Evolutionary conservation across 352 stramenopile genomes (phyloP), one percentile per base, ranked within the genome.

Genomic region (Hyaloperonospora brassicae): DNA sequence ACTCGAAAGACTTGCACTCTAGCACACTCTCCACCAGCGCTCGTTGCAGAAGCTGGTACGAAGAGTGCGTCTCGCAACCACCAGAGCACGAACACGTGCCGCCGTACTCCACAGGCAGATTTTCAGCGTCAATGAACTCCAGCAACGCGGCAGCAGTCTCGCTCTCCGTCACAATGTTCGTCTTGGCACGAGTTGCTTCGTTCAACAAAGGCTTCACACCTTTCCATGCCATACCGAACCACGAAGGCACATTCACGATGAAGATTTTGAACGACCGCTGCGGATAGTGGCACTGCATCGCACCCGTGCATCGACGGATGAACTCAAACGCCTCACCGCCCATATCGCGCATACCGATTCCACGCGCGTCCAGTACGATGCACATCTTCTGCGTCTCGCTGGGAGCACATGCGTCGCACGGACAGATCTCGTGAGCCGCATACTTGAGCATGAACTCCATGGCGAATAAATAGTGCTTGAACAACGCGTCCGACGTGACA

Each of bases 181-280:
- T 89, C 65, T 96, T 96, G n/a, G 70, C 73, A 1, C 80, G 78
- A 6, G 87, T 96, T 5, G 86, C 79, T 47, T 93, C 80, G 50
- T 94, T 89, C 51, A 96, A 34, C 0, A 96, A 60, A 12, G 84
- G 79, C 52, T 91, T 87, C 52, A 96, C 78, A n/a, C 84, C 74
- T 56, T 95, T 95, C 87, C 87, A 96, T 21, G 79, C 74, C 62
- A 96, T 87, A 23, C 78, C 87, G 54, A 96, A 96, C 84, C 86
- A 96, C 25, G 77, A 89, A n/a, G 87, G 86, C 1, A 93, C 86
- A 52, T 96, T 96, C 39, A 96, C 67, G 44, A 96, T 78, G 52
- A 95, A 94, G 55, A 96, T 96, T 66, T 95, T 95, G 72, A 81
- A 87, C 38, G 81, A 95, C 9, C 82, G 71, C 66, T 96, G 83